These are phyloP conservation scores for Trichoderma sp. DNA, from an alignment of 2,329 filamentous ascomycete genomes.

Conservation along the genomic window DNA sequence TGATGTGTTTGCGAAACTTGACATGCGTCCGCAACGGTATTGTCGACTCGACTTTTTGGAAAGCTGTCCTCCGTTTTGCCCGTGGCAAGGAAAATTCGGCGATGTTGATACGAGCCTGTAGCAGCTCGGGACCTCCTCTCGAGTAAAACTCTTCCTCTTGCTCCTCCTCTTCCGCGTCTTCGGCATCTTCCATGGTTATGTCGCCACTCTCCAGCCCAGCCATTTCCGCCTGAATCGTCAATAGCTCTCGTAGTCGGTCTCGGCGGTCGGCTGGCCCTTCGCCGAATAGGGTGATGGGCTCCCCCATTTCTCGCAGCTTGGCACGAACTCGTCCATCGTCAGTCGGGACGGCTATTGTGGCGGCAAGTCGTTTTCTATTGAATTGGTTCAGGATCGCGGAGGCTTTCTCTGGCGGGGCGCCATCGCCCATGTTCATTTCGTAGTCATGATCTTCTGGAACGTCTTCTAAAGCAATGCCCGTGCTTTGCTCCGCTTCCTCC, in stretches of 20 bases:
- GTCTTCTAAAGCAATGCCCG: constrained; percentile 49
- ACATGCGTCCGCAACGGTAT: constrained; percentile 89
- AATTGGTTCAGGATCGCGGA: constrained; percentile 86
- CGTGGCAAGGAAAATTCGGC: constrained; percentile 80
- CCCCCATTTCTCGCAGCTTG: constrained; percentile 79
- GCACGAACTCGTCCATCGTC: constrained; percentile 84
- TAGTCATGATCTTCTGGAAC: constrained; percentile 76
- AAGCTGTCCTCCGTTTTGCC: constrained; percentile 71
- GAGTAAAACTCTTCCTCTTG: constrained; percentile 96
- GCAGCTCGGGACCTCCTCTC: constrained; percentile 69
- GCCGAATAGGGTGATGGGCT: constrained; percentile 92
- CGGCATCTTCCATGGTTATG: constrained; percentile 60
- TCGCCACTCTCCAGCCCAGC: constrained; percentile 56
- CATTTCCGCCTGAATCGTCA: constrained; percentile 70
- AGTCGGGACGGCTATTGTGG: constrained; percentile 87
- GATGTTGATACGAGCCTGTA: constrained; percentile 75
- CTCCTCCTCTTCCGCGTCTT: constrained; percentile 64
- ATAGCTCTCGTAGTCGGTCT: constrained; percentile 78
- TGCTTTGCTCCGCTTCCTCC: constrained; percentile 70
- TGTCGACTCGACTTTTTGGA: constrained; percentile 75
- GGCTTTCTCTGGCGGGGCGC: constrained; percentile 75
- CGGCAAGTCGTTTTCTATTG: constrained; percentile 84
- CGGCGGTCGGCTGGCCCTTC: constrained; percentile 83
- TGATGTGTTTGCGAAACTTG: constrained; percentile 85
- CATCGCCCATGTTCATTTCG: constrained; percentile 66